Evolutionary conservation across 352 stramenopile species (phyloP), one percentile per base, ranked within the genome.

Genomic region (Globisporangium viniferum): DNA sequence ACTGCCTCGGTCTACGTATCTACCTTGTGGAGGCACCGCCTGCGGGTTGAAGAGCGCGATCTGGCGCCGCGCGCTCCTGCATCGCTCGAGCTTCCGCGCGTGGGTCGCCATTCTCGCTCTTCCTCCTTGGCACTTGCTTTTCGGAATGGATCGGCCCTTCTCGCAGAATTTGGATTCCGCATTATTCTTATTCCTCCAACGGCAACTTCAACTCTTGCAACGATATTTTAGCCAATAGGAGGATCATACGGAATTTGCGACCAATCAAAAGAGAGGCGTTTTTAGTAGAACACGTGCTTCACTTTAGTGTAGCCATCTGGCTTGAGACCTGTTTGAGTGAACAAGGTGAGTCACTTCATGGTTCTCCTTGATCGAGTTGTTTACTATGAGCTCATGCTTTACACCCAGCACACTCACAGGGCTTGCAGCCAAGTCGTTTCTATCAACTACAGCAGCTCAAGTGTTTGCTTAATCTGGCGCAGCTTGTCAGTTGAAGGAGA

Each of bases 1-100:
- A 5, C n/a, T 15, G 33, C 6, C 12, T 12, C 7, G n/a, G 5
- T 22, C n/a, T 22, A 4, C 7, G 27, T 6, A 49, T 48, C 1
- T 20, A 89, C 84, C 78, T 79, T 90, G 73, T 8, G 56, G 48
- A 1, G 80, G 74, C 20, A 88, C 79, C n/a, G 58, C 73, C 35
- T 76, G 71, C 10, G 84, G 81, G 60, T 90, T 92, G 59, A 84
- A 89, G 44, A 92, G 77, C 59, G 75, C 62, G 44, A 84, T 70
- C 36, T 89, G 84, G 0, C 80, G 80, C 48, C 73, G 68, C 0
- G 79, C 82, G 54, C 80, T 81, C 55, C 68, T 75, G 51, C 68
- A 73, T 29, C 81, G 75, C 55, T 77, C 75, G 62, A 86, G 69
- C 71, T 72, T 78, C 48, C 73, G 75, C 60, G 31, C 62, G 14